Conservation (phyloP, 306 rosid genomes). For the Rosa chinensis region DNA sequence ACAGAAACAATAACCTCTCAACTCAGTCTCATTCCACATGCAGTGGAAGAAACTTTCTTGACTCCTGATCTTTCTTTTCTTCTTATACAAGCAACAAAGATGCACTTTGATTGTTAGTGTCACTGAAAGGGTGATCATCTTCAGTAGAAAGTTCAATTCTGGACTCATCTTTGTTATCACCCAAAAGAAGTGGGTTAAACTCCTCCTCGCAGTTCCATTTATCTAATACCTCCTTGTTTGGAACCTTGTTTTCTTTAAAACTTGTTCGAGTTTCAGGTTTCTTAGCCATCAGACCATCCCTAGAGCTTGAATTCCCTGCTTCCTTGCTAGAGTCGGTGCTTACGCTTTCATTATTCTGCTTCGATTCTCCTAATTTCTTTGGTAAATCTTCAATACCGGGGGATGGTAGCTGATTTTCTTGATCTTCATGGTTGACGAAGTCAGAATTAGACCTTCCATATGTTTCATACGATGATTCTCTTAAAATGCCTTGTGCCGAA, state of each 20-base stretch:
- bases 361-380: conserved; percentile 24
- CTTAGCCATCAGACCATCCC: conserved; percentile 30
- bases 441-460: conserved; percentile 48
- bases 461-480: conserved; percentile 44
- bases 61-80: neutral
- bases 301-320: conserved; percentile 21
- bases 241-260: conserved; percentile 62
- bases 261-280: conserved; percentile 37
- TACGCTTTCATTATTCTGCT: conserved; percentile 5
- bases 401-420: conserved; percentile 32
- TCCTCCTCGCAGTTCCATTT: conserved; percentile 47
- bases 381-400: conserved; percentile 20
- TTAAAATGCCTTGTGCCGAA: conserved; percentile 40
- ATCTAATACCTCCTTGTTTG: conserved; percentile 49
- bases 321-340: conserved; percentile 4
- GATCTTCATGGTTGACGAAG: conserved; percentile 37
- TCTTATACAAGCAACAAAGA: conserved; percentile 52
- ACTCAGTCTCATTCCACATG: neutral
- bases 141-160: conserved; percentile 24
- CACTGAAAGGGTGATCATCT: conserved; percentile 71
- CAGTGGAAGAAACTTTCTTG: neutral
- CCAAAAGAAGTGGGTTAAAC: conserved; percentile 52
- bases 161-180: conserved; percentile 32
- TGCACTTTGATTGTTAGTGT: conserved; percentile 35
- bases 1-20: neutral